Evolutionary conservation across 495 filamentous ascomycete species (phyloP).

Genomic region (Aspergillus carlsbadensis): DNA sequence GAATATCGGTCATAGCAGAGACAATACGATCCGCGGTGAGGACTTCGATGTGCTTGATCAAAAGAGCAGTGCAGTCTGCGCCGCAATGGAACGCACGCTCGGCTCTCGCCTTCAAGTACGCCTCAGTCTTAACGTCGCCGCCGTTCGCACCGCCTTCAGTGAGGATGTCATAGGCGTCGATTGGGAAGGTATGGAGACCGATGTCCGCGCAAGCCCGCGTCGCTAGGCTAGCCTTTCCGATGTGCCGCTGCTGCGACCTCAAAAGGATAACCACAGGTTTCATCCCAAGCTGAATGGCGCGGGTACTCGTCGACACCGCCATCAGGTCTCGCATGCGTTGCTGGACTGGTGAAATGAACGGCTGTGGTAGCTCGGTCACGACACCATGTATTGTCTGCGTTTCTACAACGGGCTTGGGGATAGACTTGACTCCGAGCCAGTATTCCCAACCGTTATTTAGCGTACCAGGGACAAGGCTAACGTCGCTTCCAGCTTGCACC

Average conservation of each 20-base stretch:
- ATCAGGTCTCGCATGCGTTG: slow-evolving; percentile 81
- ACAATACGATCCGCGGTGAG: slow-evolving; percentile 88
- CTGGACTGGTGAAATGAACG: slow-evolving; percentile 65
- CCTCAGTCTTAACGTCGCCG: slow-evolving; percentile 90
- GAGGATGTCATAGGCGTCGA: slow-evolving; percentile 91
- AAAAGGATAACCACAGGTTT: slow-evolving; percentile 86
- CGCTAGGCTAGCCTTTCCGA: slow-evolving; percentile 81
- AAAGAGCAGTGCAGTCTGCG: slow-evolving; percentile 72
- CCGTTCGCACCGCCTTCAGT: slow-evolving; percentile 84
- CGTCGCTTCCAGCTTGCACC: slow-evolving; percentile 80
- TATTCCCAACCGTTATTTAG: slow-evolving; percentile 78
- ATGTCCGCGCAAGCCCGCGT: slow-evolving; percentile 79
- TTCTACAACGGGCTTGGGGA: slow-evolving; percentile 42
- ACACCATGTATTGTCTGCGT: slow-evolving; percentile 42
- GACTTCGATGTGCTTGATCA: slow-evolving; percentile 86
- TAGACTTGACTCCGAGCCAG: slow-evolving; percentile 72
- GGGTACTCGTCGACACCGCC: slow-evolving; percentile 81
- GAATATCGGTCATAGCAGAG: slow-evolving; percentile 74
- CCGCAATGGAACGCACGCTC: slow-evolving; percentile 90
- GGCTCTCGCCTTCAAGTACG: slow-evolving; percentile 78
- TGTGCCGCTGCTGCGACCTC: slow-evolving; percentile 84
- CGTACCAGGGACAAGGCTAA: slow-evolving; percentile 71
- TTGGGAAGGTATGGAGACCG: slow-evolving; percentile 82
- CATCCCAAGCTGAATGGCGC: slow-evolving; percentile 81
- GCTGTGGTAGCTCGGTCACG: slow-evolving; percentile 42